Evolutionary conservation across 2,329 filamentous ascomycete species (phyloP), one percentile per base, ranked within the genome.

Genomic region (Fusarium sp.): DNA sequence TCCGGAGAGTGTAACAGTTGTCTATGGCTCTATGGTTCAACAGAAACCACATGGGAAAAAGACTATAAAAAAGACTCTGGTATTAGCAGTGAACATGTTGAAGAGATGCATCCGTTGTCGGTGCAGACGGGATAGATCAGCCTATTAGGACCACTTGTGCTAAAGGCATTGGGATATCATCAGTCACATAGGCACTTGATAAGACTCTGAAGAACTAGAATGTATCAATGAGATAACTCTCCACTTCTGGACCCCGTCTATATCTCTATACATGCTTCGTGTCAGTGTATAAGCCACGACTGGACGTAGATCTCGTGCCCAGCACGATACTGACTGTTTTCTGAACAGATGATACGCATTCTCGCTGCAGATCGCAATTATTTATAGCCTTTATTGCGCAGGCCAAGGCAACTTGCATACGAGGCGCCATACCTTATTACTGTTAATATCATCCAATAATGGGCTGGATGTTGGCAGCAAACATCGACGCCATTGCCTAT

Each of bases 401-500:
- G 27, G 18, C 30, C 23, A 57, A 47, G 58, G 58, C 32, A 56
- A 37, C 16, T 6, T 23, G 58, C 43, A 60, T 60, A 34, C 59
- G 57, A 63, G 63, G 58, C 58, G 63, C 18, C 45, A 47, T 58
- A 18, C 34, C n/a, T 34, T 32, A 40, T 43, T 71, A 48, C 54
- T 64, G 47, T 46, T 42, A 49, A 55, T 48, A 55, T 55, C 43
- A 56, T 37, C 42, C 28, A 65, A 59, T 54, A 42, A 62, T n/a
- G 16, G 45, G 28, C 21, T 16, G 25, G 37, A 28, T 30, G 42
- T 32, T 34, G 11, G 14, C 34, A 64, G 54, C 47, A 70, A 71
- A 71, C 50, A 64, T 41, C 28, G 58, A 55, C 28, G 54, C 59
- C 49, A 63, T 45, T 53, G 30, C n/a, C 45, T 51, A 50, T 56